These are phyloP conservation scores for Dichomitus squalens DNA, from an alignment of 1,284 basidiomycete species.

Conservation along the genomic window DNA sequence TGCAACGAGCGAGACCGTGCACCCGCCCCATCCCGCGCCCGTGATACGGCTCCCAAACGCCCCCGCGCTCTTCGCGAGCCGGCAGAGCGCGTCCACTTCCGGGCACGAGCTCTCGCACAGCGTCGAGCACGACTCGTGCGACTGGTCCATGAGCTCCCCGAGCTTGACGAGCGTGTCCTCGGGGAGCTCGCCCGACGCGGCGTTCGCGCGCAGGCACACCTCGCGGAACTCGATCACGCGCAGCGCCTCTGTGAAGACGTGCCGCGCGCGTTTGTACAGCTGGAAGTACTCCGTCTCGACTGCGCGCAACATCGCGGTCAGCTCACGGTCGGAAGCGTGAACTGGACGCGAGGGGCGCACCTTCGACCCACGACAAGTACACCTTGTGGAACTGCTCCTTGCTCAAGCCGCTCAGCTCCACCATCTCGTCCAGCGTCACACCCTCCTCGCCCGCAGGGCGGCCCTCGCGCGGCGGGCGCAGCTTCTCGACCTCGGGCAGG, in stretches of 20 bases:
- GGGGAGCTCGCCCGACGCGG: constrained; percentile 17
- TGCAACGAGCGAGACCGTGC: constrained; percentile 81
- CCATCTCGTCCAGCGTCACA: constrained; percentile 74
- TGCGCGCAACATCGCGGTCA: constrained; percentile 29
- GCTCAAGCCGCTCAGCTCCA: constrained; percentile 61
- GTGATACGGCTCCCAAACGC: constrained; percentile 80
- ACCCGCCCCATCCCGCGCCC: constrained; percentile 91
- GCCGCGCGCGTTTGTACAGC: constrained; percentile 77
- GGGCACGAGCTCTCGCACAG: constrained; percentile 81
- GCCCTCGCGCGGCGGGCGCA: constrained; percentile 44
- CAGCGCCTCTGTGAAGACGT: constrained; percentile 78
- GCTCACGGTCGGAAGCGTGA: not conserved
- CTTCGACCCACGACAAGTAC: constrained; percentile 78
- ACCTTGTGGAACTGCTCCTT: constrained; percentile 60
- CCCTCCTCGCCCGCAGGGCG: constrained; percentile 48
- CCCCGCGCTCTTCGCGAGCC: constrained; percentile 65
- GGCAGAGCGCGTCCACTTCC: constrained; percentile 71
- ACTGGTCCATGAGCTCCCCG: constrained; percentile 78
- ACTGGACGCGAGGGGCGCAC: constrained; percentile 39
- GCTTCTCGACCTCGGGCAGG: constrained; percentile 50
- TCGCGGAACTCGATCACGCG: constrained; percentile 76
- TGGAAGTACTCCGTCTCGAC: constrained; percentile 81
- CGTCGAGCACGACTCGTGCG: constrained; percentile 68
- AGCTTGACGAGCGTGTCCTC: constrained; percentile 47
- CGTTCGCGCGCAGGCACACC: constrained; percentile 53